Percentiles rank a stretch among this genome's conserved stretches.
Evolutionary conservation across 2,329 filamentous ascomycete species (phyloP).

Genomic region (Cladosporium sphaerospermum): DNA sequence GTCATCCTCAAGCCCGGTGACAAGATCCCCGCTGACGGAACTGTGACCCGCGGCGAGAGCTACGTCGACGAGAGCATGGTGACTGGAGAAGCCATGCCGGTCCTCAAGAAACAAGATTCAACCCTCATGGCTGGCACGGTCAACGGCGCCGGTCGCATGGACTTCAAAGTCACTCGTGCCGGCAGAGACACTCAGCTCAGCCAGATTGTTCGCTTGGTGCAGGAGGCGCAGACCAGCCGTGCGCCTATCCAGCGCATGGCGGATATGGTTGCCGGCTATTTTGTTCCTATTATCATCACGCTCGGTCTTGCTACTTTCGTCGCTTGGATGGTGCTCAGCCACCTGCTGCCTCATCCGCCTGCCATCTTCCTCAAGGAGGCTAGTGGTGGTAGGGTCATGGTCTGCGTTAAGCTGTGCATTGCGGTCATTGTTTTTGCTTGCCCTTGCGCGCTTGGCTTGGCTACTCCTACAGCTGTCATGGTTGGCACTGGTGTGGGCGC

Average conservation of each 20-base stretch:
- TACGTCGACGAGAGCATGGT: conserved; percentile 98
- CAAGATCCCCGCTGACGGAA: conserved; percentile 91
- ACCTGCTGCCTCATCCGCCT: conserved; percentile 76
- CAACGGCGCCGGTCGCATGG: conserved; percentile 84
- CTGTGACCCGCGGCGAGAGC: conserved; percentile 79
- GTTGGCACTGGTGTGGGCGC: conserved; percentile 96
- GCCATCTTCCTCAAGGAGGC: conserved; percentile 74
- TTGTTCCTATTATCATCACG: conserved; percentile 80
- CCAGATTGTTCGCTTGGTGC: conserved; percentile 97
- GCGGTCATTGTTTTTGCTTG: conserved; percentile 98
- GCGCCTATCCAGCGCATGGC: conserved; percentile 92
- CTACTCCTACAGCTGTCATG: conserved; percentile 96
- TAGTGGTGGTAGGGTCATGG: conserved; percentile 89
- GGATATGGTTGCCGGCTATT: conserved; percentile 86
- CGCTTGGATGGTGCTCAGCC: conserved; percentile 91
- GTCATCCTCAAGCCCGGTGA: conserved; percentile 90
- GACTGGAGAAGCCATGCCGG: conserved; percentile 92
- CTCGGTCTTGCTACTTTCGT: conserved; percentile 81
- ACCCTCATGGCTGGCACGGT: conserved; percentile 88
- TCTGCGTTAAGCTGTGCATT: conserved; percentile 94
- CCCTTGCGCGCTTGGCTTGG: conserved; percentile 90
- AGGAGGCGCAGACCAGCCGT: conserved; percentile 89
- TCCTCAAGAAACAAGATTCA: conserved; percentile 77
- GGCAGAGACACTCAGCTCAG: conserved; percentile 94
- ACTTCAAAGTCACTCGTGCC: conserved; percentile 86